phyloP scores from a whole-genome alignment of 2,329 filamentous ascomycete genomes.

The Aspergillus cejpii region DNA sequence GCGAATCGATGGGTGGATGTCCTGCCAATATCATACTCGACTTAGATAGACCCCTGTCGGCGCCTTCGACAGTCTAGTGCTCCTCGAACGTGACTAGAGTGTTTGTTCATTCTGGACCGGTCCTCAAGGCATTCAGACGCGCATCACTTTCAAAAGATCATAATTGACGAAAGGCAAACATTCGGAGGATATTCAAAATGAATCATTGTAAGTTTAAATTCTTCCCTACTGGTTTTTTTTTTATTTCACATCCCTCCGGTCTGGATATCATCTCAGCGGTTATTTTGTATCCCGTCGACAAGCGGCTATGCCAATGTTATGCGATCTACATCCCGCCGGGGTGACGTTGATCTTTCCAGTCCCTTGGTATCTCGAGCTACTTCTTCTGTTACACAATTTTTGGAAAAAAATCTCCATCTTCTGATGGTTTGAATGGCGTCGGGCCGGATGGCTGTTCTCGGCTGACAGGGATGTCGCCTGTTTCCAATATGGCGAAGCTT shows the following conservation, averaged over 20 bases:
- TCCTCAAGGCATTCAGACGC: conserved; percentile 18
- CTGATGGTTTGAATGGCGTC: conserved; percentile 15
- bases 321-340: conserved; percentile 18
- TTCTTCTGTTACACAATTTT: conserved; percentile 13
- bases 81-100: conserved; percentile 19
- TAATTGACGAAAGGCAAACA: not conserved
- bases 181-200: conserved; percentile 13
- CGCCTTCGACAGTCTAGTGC: conserved; percentile 10
- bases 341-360: conserved; percentile 13
- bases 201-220: conserved; percentile 18
- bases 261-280: not conserved
- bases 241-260: conserved; percentile 9
- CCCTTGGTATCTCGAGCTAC: conserved; percentile 12
- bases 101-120: conserved; percentile 18
- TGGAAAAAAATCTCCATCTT: conserved; percentile 10
- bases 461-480: conserved; percentile 19
- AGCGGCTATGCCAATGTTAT: conserved; percentile 10
- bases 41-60: conserved; percentile 14
- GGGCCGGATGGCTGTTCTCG: conserved; percentile 15
- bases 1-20: conserved; percentile 3
- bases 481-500: conserved; percentile 16
- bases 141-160: conserved; percentile 9
- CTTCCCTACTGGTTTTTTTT: conserved; percentile 8
- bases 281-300: not conserved
- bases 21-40: conserved; percentile 10